Conservation (phyloP, 2,329 filamentous ascomycete species). For the Colletotrichum ledebouriae region DNA sequence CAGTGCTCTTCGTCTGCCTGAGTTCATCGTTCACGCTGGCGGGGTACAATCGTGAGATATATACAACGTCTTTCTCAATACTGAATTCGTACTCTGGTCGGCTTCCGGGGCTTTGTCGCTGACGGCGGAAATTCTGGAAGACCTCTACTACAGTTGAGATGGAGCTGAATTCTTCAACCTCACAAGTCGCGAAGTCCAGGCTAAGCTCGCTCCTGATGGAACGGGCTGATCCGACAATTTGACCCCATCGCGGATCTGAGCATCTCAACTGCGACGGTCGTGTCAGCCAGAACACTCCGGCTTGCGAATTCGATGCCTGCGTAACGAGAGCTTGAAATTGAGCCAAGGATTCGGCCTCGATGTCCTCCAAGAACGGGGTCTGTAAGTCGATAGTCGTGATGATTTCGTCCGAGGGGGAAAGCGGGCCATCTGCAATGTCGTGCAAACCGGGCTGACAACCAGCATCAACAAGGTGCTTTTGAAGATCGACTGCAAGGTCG, state of each 20-base stretch:
- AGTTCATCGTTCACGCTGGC: constrained; percentile 20
- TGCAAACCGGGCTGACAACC: background rate
- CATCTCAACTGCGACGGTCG: constrained; percentile 43
- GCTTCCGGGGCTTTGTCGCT: accelerated
- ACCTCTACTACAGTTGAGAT: background rate
- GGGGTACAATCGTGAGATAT: constrained; percentile 20
- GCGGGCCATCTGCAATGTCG: constrained; percentile 2
- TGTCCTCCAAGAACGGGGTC: constrained; percentile 40
- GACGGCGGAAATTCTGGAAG: constrained; percentile 5
- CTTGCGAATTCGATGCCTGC: constrained; percentile 4
- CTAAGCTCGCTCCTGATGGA: constrained; percentile 44
- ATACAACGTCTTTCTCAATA: background rate
- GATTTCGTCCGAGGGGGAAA: constrained; percentile 6
- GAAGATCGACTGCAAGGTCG: constrained; percentile 1
- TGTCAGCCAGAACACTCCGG: constrained; percentile 47
- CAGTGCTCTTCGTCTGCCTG: background rate
- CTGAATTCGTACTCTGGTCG: constrained; percentile 27
- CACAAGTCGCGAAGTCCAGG: constrained; percentile 28
- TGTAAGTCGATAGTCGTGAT: constrained; percentile 43
- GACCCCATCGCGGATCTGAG: constrained; percentile 44
- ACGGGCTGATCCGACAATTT: constrained; percentile 43
- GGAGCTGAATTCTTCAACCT: background rate
- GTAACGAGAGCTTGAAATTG: constrained; percentile 40
- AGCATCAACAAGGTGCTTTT: background rate
- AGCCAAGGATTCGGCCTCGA: constrained; percentile 27